Evolutionary conservation across 345 rosid genomes (phyloP).

Genomic region (Salix brachista): DNA sequence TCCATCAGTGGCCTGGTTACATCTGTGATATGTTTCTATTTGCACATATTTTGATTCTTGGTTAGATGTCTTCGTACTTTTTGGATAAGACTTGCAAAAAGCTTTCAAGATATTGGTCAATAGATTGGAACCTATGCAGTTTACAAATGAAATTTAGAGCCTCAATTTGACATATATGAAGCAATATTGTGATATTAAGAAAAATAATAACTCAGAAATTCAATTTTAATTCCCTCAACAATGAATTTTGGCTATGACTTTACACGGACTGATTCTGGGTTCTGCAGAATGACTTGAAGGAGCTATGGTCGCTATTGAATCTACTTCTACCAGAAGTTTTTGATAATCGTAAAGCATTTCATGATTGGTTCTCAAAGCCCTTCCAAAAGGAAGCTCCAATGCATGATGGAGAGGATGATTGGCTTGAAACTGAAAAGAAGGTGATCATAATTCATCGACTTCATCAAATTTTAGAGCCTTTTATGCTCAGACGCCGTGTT

Average conservation of each 20-base stretch:
- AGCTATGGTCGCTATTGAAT: slow-evolving; percentile 98
- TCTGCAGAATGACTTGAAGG: slow-evolving; percentile 95
- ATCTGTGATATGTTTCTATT: neutral
- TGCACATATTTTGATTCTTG: neutral
- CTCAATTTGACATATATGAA: neutral
- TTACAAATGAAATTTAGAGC: neutral
- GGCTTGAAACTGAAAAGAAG: slow-evolving; percentile 99
- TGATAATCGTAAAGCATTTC: slow-evolving; percentile 98
- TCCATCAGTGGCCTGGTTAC: neutral
- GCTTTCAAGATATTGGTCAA: neutral
- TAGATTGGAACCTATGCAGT: neutral
- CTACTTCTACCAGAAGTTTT: slow-evolving; percentile 98
- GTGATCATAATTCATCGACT: slow-evolving; percentile 97
- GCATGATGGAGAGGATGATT: slow-evolving; percentile 93
- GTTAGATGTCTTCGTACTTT: neutral
- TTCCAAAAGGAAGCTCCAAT: slow-evolving; percentile 83
- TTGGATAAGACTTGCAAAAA: neutral
- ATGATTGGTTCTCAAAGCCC: slow-evolving; percentile 99
- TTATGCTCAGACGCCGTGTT: slow-evolving; percentile 99
- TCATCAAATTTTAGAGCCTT: slow-evolving; percentile 99
- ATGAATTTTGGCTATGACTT: slow-evolving; percentile 1
- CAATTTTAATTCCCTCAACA: neutral
- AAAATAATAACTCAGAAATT: neutral
- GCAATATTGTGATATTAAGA: neutral
- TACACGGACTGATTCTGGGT: neutral